Conservation (phyloP, 2,329 filamentous ascomycete genomes). For the Diplodia sapinea region DNA sequence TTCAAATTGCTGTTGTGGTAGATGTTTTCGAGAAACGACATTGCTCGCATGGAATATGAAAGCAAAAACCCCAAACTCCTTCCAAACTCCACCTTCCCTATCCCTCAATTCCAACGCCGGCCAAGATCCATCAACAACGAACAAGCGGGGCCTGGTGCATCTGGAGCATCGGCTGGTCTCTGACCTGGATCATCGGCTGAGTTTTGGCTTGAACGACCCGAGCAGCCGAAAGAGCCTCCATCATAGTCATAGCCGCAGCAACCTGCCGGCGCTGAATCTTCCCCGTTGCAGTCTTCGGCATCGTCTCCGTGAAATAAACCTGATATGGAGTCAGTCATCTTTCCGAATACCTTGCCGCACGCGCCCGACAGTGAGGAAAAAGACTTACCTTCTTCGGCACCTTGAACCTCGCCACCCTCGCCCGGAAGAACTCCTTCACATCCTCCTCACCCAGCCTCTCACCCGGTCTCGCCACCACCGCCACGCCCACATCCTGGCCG, state of each 20-base stretch:
- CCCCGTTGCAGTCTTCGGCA: conserved; percentile 42
- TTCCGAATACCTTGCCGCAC: too few relatives aligned
- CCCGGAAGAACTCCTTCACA: conserved; percentile 67
- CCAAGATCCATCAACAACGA: not conserved
- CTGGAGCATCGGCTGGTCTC: not conserved
- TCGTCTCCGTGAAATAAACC: conserved; percentile 61
- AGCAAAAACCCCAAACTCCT: too few relatives aligned
- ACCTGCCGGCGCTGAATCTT: conserved; percentile 39
- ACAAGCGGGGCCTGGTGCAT: not conserved
- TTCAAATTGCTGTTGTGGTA: too few relatives aligned
- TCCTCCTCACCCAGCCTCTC: conserved; percentile 58
- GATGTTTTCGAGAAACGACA: too few relatives aligned
- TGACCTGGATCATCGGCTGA: too few relatives aligned
- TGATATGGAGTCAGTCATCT: conserved; percentile 37
- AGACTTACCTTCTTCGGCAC: conserved; percentile 71
- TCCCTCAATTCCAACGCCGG: too few relatives aligned
- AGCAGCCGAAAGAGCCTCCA: conserved; percentile 9
- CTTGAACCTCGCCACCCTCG: conserved; percentile 77
- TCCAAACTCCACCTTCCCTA: too few relatives aligned
- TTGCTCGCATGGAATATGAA: too few relatives aligned
- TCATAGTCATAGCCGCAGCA: conserved; percentile 33
- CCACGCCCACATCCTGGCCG: conserved; percentile 75
- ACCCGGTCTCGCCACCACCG: conserved; percentile 71
- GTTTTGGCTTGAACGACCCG: not conserved
- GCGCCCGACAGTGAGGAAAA: fast-evolving